These are phyloP conservation scores for Ophiostoma pallidulum DNA, from an alignment of 2,329 filamentous ascomycete genomes.

Conservation along the genomic window DNA sequence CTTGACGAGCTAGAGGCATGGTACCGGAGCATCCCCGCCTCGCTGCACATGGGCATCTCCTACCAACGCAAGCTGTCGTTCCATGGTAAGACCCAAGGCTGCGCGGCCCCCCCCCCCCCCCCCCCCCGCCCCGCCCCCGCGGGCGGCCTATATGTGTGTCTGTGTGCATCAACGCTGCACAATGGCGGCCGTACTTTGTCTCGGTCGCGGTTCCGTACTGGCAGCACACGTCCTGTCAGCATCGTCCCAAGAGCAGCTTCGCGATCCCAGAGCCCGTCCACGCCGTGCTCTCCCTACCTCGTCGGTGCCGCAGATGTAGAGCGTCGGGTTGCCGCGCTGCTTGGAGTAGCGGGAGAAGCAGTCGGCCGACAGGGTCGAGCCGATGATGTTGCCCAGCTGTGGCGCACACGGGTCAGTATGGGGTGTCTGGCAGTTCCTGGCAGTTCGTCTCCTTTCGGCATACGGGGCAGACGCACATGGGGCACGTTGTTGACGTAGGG, in stretches of 20 bases:
- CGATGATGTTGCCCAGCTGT: conserved; percentile 70
- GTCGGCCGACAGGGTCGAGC: conserved; percentile 79
- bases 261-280: background rate
- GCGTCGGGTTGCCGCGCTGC: conserved; percentile 66
- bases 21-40: conserved; percentile 35
- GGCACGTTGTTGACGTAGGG: conserved; percentile 53
- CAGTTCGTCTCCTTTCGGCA: background rate
- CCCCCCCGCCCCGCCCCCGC: too few relatives aligned
- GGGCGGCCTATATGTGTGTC: too few relatives aligned
- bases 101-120: too few relatives aligned
- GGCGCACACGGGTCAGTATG: background rate
- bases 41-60: conserved; percentile 34
- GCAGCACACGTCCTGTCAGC: background rate
- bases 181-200: conserved; percentile 51
- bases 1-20: conserved; percentile 38
- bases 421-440: too few relatives aligned
- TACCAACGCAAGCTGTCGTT: conserved; percentile 33
- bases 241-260: background rate
- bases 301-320: conserved; percentile 66
- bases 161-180: too few relatives aligned
- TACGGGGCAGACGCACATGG: conserved; percentile 34
- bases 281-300: conserved; percentile 9
- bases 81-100: too few relatives aligned
- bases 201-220: conserved; percentile 87
- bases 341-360: conserved; percentile 77